Conservation (phyloP, 768 basidiomycete species). For the Mrakia gelida region DNA sequence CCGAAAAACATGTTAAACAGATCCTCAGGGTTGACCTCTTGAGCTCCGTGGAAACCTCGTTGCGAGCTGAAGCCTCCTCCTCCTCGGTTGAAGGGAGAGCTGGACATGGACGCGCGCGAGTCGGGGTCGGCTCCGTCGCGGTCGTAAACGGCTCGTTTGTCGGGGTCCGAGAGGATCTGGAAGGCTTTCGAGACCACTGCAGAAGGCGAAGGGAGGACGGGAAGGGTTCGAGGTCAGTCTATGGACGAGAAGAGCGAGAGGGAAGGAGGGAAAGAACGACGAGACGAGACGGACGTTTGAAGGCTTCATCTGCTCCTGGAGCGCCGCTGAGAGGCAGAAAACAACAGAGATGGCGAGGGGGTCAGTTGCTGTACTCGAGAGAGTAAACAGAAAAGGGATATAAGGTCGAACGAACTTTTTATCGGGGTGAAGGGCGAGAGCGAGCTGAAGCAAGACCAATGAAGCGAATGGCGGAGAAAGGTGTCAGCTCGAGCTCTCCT, state of each 20-base stretch:
- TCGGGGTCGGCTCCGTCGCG: conserved; percentile 79
- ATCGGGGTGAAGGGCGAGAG: conserved; percentile 56
- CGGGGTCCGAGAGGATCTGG: conserved; percentile 87
- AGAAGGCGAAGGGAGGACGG: conserved; percentile 19
- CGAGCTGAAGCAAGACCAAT: conserved; percentile 55
- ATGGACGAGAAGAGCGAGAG: background rate
- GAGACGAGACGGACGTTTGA: conserved; percentile 67
- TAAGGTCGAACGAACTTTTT: conserved; percentile 39
- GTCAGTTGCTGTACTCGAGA: conserved; percentile 14
- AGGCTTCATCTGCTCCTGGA: conserved; percentile 96
- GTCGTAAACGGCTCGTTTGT: conserved; percentile 84
- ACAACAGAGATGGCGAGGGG: background rate
- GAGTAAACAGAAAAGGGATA: background rate
- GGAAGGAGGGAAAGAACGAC: background rate
- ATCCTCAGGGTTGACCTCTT: conserved; percentile 90
- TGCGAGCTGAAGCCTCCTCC: conserved; percentile 48
- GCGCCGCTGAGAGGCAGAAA: conserved; percentile 62
- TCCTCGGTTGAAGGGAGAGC: background rate
- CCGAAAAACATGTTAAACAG: conserved; percentile 99
- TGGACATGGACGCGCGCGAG: conserved; percentile 53
- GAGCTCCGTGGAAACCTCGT: conserved; percentile 47
- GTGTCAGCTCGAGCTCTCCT: background rate
- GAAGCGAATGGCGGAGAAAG: conserved; percentile 13
- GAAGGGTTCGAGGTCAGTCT: background rate
- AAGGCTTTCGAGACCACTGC: conserved; percentile 97